Percentiles rank a stretch among this genome's conserved stretches.
Evolutionary conservation across 495 filamentous ascomycete species (phyloP).

Genomic region (Margaritispora aquatica): DNA sequence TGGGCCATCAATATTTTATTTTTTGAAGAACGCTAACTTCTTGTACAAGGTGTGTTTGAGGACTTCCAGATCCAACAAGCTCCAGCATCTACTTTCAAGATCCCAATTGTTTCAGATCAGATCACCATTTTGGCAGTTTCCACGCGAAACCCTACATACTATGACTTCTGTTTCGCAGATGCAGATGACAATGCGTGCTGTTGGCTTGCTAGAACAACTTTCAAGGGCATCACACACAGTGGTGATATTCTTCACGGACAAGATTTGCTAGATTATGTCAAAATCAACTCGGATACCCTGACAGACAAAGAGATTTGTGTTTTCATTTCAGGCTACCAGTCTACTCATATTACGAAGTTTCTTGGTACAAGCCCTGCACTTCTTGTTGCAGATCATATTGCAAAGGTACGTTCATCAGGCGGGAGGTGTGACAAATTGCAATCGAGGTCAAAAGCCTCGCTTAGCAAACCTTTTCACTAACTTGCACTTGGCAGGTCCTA

Average conservation of each 20-base stretch:
- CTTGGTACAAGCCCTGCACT: slow-evolving; percentile 21
- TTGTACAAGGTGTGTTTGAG: slow-evolving; percentile 18
- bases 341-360: slow-evolving; percentile 20
- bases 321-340: slow-evolving; percentile 24
- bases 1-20: slow-evolving; percentile 10
- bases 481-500: slow-evolving; percentile 14
- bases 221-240: slow-evolving; percentile 12
- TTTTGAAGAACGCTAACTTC: background rate
- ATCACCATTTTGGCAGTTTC: slow-evolving; percentile 25
- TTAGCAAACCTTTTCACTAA: no score
- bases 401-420: slow-evolving; percentile 25
- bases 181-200: slow-evolving; percentile 17
- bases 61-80: slow-evolving; percentile 23
- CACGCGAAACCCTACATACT: slow-evolving; percentile 22
- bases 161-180: slow-evolving; percentile 26
- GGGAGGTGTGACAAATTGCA: background rate
- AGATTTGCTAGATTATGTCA: slow-evolving; percentile 19
- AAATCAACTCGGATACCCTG: slow-evolving; percentile 9
- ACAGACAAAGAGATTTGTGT: slow-evolving; percentile 19
- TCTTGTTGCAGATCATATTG: slow-evolving; percentile 25
- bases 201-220: slow-evolving; percentile 12
- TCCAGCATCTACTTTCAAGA: slow-evolving; percentile 22
- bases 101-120: slow-evolving; percentile 22
- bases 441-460: no score
- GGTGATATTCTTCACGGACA: slow-evolving; percentile 5